Percentiles rank a stretch among this genome's conserved stretches.
These are phyloP conservation scores for Penicillium sp. DNA, from an alignment of 2,329 filamentous ascomycete genomes.

Conservation along the genomic window DNA sequence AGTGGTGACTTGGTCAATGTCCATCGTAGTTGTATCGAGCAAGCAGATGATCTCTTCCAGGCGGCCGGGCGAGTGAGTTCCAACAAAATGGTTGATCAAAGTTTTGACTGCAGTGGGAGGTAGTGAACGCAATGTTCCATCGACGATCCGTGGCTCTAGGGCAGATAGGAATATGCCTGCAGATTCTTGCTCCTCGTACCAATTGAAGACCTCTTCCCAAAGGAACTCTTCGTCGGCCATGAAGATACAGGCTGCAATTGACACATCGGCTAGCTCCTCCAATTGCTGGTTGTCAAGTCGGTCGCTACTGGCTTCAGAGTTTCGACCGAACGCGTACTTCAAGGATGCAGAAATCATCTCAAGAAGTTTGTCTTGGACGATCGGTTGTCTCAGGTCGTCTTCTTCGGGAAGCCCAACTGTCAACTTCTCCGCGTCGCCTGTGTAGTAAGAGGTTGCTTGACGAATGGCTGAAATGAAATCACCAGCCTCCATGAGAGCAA, in stretches of 20 bases:
- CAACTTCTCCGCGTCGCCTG: constrained; percentile 86
- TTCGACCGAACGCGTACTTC: constrained; percentile 79
- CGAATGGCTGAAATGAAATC: constrained; percentile 91
- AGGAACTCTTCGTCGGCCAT: constrained; percentile 80
- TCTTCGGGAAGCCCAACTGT: constrained; percentile 93
- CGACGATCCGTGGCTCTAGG: constrained; percentile 84
- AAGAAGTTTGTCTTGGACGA: constrained; percentile 85
- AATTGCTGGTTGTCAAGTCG: constrained; percentile 65
- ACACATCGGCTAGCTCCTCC: constrained; percentile 76
- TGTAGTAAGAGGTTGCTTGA: constrained; percentile 89
- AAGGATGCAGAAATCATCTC: constrained; percentile 93
- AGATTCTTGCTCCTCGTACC: constrained; percentile 76
- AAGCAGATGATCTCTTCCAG: constrained; percentile 95
- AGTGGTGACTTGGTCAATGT: constrained; percentile 87
- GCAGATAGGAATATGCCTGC: constrained; percentile 82
- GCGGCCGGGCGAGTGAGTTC: constrained; percentile 71
- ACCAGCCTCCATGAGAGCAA: constrained; percentile 95
- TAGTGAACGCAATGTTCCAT: constrained; percentile 70
- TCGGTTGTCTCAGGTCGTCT: constrained; percentile 68
- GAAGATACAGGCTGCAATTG: constrained; percentile 78
- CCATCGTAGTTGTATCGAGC: constrained; percentile 85
- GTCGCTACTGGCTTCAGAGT: constrained; percentile 48
- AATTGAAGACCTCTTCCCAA: constrained; percentile 87
- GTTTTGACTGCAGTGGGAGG: constrained; percentile 85
- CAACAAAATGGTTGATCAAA: constrained; percentile 78